Evolutionary conservation across 176 grass and related monocot species (phyloP).

Genomic region (Hyparrhenia diplandra): DNA sequence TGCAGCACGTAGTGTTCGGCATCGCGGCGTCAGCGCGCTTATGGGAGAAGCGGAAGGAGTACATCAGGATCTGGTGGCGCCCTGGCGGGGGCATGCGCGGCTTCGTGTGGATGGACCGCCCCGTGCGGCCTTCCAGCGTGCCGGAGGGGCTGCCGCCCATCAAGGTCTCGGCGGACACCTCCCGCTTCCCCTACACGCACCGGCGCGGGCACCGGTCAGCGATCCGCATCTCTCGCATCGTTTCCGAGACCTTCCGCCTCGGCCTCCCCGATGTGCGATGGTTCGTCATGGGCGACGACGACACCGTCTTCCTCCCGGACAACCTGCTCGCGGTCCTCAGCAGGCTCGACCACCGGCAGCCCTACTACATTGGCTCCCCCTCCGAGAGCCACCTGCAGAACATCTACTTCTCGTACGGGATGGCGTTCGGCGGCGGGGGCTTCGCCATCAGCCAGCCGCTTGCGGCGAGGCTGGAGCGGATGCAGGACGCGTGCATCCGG

Average conservation of each 20-base stretch:
- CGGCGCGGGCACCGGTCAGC: slow-evolving; percentile 78
- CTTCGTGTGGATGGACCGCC: slow-evolving; percentile 83
- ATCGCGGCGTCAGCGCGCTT: slow-evolving; percentile 80
- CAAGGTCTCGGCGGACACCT: slow-evolving; percentile 69
- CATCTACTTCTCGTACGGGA: slow-evolving; percentile 93
- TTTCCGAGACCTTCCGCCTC: slow-evolving; percentile 88
- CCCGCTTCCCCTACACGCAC: slow-evolving; percentile 77
- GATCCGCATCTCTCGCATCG: slow-evolving; percentile 93
- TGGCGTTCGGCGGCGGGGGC: slow-evolving; percentile 89
- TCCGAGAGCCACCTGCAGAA: slow-evolving; percentile 91
- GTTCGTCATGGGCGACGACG: slow-evolving; percentile 98
- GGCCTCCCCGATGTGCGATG: slow-evolving; percentile 65
- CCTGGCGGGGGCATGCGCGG: slow-evolving; percentile 71
- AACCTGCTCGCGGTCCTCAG: slow-evolving; percentile 73
- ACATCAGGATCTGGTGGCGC: slow-evolving; percentile 90
- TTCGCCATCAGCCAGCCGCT: slow-evolving; percentile 92
- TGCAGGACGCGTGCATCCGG: slow-evolving; percentile 80
- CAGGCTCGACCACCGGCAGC: slow-evolving; percentile 77
- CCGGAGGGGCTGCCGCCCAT: slow-evolving; percentile 51
- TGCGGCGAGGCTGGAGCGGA: slow-evolving; percentile 45
- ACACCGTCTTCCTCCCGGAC: slow-evolving; percentile 86
- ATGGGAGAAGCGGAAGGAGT: slow-evolving; percentile 89
- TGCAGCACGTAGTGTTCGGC: slow-evolving; percentile 95
- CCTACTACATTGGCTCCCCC: slow-evolving; percentile 88
- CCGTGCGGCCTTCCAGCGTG: slow-evolving; percentile 53